Evolutionary conservation across 805 yeast species (phyloP), one percentile per base, ranked within the genome.

Genomic region (Barnettozyma salicaria): DNA sequence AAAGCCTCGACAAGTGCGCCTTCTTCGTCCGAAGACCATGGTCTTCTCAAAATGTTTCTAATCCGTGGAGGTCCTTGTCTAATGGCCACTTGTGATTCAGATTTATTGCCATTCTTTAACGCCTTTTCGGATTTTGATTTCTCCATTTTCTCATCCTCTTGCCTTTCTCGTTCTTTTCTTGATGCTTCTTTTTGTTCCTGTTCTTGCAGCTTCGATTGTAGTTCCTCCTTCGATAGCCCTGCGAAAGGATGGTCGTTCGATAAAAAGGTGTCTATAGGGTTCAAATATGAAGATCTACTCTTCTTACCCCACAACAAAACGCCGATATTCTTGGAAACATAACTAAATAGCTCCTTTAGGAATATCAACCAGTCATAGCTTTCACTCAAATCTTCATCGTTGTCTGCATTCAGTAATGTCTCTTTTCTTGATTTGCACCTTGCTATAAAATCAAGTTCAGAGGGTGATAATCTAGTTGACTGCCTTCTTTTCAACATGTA

Each of bases 21-120:
- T 53, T 92, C 97, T 58, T 92, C 98, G 25, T 80, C 89, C 41
- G 76, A 66, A 1, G 94, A 76, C 98, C 98, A 92, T 4, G 82
- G 74, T 35, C 92, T 64, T 43, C 95, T 63, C 33, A 68, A 52
- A 5, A 63, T 47, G 33, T 48, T 48, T 36, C 53, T 49, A 7
- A 51, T 43, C 19, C 51, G 39, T 19, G 53, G 52, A 22, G 54
- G 52, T 5, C 41, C 48, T 5, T 22, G 26, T 20, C n/a, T n/a
- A n/a, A n/a, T 22, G 34, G 19, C 21, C 27, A 20, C 23, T 21
- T 19, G 11, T 21, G n/a, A n/a, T n/a, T n/a, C n/a, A n/a, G n/a
- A n/a, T n/a, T n/a, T n/a, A n/a, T n/a, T n/a, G n/a, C n/a, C n/a
- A n/a, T n/a, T n/a, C n/a, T n/a, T n/a, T n/a, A n/a, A n/a, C n/a